Conservation (phyloP, 257 asterid species). For the Solanum lycopersicoides region DNA sequence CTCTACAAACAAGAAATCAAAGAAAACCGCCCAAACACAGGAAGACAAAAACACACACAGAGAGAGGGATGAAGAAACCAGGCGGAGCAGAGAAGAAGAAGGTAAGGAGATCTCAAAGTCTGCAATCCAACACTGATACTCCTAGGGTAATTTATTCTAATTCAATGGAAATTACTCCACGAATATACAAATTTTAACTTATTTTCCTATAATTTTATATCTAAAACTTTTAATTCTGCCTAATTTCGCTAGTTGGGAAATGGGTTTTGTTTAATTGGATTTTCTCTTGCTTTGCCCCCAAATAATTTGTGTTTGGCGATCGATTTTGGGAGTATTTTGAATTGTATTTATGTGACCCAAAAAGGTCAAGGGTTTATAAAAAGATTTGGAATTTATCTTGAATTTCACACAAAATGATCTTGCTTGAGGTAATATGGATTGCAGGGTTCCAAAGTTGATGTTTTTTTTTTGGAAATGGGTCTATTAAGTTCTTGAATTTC, state of each 20-base stretch:
- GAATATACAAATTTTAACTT: not conserved
- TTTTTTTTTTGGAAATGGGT: not conserved
- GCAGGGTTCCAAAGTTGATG: not conserved
- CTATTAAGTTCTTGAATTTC: not conserved
- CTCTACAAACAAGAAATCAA: not conserved
- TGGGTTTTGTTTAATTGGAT: not conserved
- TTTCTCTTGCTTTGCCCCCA: not conserved
- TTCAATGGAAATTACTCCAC: not conserved
- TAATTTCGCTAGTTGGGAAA: not conserved
- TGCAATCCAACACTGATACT: constrained; percentile 39
- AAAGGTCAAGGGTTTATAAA: not conserved
- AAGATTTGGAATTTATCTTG: not conserved
- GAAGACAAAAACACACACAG: not conserved
- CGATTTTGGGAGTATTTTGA: not conserved
- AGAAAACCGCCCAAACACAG: not conserved
- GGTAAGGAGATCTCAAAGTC: constrained; percentile 45
- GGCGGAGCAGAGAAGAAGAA: constrained; percentile 73
- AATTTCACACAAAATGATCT: not conserved
- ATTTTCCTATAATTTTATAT: not conserved
- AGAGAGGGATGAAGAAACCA: constrained; percentile 47
- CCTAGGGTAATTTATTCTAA: constrained; percentile 40
- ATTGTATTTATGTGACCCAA: not conserved
- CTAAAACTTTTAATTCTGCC: not conserved
- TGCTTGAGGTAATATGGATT: not conserved
- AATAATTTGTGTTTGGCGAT: not conserved